Conservation (phyloP, 257 asterid genomes). For the Solanum arcanum region DNA sequence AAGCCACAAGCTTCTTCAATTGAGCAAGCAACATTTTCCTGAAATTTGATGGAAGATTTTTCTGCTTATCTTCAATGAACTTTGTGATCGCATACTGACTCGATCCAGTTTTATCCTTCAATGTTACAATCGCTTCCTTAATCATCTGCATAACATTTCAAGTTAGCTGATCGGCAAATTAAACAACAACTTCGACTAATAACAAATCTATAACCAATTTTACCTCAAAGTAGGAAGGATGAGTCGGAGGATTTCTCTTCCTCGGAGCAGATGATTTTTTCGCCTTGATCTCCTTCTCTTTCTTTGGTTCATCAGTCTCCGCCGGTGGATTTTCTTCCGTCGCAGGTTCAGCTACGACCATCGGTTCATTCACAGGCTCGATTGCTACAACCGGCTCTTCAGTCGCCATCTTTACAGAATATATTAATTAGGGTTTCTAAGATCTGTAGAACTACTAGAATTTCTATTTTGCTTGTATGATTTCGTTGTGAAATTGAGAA, state of each 20-base stretch:
- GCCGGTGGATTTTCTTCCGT: constrained; percentile 10
- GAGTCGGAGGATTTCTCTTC: constrained; percentile 25
- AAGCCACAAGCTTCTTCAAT: constrained; percentile 58
- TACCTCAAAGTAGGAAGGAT: constrained; percentile 88
- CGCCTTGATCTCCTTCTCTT: constrained; percentile 23
- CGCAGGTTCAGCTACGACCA: constrained; percentile 5
- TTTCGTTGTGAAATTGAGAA: constrained; percentile 8
- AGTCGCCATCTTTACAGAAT: constrained; percentile 11
- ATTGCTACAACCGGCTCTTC: constrained; percentile 35
- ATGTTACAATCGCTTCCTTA: constrained; percentile 53
- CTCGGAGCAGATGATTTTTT: constrained; percentile 58
- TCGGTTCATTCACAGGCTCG: constrained; percentile 11
- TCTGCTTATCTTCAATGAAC: constrained; percentile 63
- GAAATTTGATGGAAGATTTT: constrained; percentile 59
- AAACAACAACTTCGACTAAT: background rate
- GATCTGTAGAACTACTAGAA: background rate
- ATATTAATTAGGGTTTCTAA: constrained; percentile 6
- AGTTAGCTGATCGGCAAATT: background rate
- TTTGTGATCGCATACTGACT: constrained; percentile 72
- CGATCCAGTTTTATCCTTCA: constrained; percentile 74
- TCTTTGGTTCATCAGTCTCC: constrained; percentile 21
- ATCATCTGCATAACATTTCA: constrained; percentile 45
- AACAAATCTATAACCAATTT: background rate
- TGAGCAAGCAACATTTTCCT: constrained; percentile 57
- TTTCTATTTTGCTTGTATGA: background rate